Evolutionary conservation across 805 yeast species (phyloP).

Genomic region (Nakazawaea ernobii): DNA sequence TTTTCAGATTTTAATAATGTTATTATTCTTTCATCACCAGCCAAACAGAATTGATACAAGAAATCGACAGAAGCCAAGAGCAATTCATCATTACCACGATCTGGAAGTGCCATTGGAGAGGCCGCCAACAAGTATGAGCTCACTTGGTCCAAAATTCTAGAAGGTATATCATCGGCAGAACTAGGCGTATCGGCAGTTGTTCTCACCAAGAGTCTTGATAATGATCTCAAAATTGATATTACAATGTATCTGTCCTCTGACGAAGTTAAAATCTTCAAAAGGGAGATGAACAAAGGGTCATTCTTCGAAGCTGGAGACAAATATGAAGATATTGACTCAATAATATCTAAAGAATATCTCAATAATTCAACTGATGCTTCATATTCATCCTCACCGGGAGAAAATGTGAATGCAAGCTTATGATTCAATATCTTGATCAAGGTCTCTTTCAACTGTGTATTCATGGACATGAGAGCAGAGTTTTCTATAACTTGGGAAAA

Average conservation of each 20-base stretch:
- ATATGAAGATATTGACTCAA: conserved; percentile 81
- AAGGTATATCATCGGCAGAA: conserved; percentile 39
- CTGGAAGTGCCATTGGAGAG: conserved; percentile 21
- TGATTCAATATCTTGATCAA: conserved; percentile 35
- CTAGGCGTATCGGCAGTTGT: conserved; percentile 41
- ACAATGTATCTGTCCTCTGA: conserved; percentile 65
- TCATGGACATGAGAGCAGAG: conserved; percentile 68
- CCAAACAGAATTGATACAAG: conserved; percentile 69
- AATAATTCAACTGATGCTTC: conserved; percentile 50
- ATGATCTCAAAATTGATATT: conserved; percentile 64
- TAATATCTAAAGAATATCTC: conserved; percentile 66
- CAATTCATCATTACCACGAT: conserved; percentile 56
- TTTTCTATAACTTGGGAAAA: conserved; percentile 77
- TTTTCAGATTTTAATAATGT: conserved; percentile 41
- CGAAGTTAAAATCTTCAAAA: conserved; percentile 43
- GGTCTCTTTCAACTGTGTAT: conserved; percentile 41
- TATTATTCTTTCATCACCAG: conserved; percentile 53
- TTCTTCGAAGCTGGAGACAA: conserved; percentile 67
- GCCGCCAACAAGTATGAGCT: conserved; percentile 44
- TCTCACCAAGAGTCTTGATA: conserved; percentile 73
- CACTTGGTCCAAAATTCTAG: conserved; percentile 47
- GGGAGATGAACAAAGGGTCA: conserved; percentile 58
- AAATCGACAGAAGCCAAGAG: conserved; percentile 72
- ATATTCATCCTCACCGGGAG: conserved; percentile 21
- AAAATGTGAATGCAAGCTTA: conserved; percentile 19